A percentile compares a stretch with the other conserved stretches of the same genome.
Conservation (phyloP, 1,139 yeast genomes). For the Hansenula sp. region DNA sequence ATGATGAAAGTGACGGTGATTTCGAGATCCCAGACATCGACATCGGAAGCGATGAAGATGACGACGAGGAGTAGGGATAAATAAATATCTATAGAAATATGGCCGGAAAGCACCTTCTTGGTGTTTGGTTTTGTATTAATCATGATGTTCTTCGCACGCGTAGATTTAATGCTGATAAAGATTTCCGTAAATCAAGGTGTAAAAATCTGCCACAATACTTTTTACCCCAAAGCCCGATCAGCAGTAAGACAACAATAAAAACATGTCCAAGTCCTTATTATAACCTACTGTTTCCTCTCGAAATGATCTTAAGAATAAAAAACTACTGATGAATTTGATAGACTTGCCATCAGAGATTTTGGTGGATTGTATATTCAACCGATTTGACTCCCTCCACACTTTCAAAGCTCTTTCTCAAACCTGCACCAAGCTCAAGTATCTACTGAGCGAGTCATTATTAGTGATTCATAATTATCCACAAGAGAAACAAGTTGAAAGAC, state of each 20-base stretch:
- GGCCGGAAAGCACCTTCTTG: no score
- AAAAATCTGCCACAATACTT: neutral
- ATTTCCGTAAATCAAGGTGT: neutral
- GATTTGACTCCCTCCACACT: slow-evolving; percentile 9
- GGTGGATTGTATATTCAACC: slow-evolving; percentile 6
- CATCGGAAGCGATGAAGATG: slow-evolving; percentile 36
- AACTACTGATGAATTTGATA: neutral
- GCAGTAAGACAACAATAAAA: neutral
- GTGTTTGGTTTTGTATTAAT: no score
- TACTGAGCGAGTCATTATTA: slow-evolving; percentile 9
- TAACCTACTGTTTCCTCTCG: neutral
- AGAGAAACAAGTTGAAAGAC: neutral
- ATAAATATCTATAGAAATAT: neutral
- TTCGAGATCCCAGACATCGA: slow-evolving; percentile 58
- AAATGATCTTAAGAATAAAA: no score
- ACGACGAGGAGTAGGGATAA: slow-evolving; percentile 11
- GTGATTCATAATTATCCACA: slow-evolving; percentile 2
- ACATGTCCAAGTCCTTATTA: no score
- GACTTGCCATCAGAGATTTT: slow-evolving; percentile 16
- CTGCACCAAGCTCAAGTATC: slow-evolving; percentile 3
- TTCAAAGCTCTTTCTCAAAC: slow-evolving; percentile 11
- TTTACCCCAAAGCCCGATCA: neutral
- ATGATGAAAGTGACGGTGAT: slow-evolving; percentile 35
- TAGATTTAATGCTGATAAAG: neutral
- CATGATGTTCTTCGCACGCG: neutral